Evolutionary conservation across 2,329 filamentous ascomycete genomes (phyloP), one percentile per base, ranked within the genome.

Genomic region (Ceratocystis huliohia): DNA sequence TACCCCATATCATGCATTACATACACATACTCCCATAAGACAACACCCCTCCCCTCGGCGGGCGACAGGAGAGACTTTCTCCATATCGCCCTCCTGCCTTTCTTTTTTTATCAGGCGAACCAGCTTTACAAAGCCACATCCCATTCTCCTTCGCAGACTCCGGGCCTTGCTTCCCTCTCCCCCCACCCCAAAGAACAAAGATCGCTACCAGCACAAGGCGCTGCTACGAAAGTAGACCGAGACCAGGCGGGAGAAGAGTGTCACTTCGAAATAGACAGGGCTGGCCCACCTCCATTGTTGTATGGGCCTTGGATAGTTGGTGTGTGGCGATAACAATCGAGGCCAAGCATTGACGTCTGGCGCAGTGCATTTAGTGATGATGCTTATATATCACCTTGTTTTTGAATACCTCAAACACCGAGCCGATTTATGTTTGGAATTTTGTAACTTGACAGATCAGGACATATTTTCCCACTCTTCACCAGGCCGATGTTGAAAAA

Each of bases 21-120:
- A 8, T 33, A 33, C 30, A 33, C 30, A 5, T 33, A 33, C 30
- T 8, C 17, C 15, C 45, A 48, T 17, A 20, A 48, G 45, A 48
- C 45, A 48, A 48, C 45, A 6, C 45, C 45, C 45, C 45, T 25
- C 5, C 7, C 6, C 48, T 46, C 50, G 20, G 17, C 50, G 10
- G 2, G 22, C 5, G 8, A 3, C 8, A 37, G 10, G 33, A 37
- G 8, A 37, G 33, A 8, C 50, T 30, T n/a, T 15, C 22, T 57
- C 17, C 46, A 8, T 22, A 20, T 20, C 46, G n/a, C 17, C 17
- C 2, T 50, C n/a, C 46, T 28, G 5, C 3, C 28, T n/a, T 57
- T 57, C 50, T 57, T 57, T 57, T 57, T 57, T 30, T 15, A 28
- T 57, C 50, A 30, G 50, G 22, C 50, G 50, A 57, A 37, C 33